Percentiles rank a stretch among this genome's conserved stretches.
Evolutionary conservation across 2,329 filamentous ascomycete genomes (phyloP).

Genomic region (Fonsecaea pedrosoi): DNA sequence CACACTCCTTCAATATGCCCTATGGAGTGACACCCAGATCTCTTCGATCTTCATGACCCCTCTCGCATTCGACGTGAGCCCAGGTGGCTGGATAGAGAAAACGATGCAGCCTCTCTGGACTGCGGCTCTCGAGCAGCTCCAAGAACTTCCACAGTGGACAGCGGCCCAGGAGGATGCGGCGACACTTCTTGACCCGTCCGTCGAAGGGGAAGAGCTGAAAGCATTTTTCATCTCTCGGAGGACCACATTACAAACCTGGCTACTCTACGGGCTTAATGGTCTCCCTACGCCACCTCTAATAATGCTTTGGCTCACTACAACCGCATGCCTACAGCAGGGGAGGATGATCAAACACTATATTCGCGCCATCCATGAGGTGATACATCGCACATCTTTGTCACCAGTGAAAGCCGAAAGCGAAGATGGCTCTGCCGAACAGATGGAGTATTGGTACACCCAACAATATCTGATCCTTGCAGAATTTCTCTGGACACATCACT

Average conservation of each 20-base stretch:
- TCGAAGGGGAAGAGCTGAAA: neutral
- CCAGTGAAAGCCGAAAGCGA: neutral
- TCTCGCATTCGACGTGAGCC: constrained; percentile 2
- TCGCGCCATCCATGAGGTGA: neutral
- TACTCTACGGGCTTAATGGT: neutral
- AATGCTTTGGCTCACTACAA: neutral
- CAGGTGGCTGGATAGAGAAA: neutral
- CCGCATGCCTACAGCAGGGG: neutral
- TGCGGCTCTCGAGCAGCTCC: neutral
- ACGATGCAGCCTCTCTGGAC: constrained; percentile 1
- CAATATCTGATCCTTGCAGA: constrained; percentile 4
- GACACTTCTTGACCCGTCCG: neutral
- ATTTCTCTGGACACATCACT: neutral
- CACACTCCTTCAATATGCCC: constrained; percentile 11
- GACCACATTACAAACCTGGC: neutral
- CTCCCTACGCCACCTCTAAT: neutral
- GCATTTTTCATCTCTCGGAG: neutral
- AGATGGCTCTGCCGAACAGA: neutral
- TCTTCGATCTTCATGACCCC: constrained; percentile 12
- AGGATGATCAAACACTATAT: constrained; percentile 6
- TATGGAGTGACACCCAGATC: constrained; percentile 11
- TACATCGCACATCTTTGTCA: neutral
- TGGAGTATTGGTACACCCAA: neutral
- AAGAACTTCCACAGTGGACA: neutral
- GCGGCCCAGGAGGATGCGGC: neutral